phyloP scores from a whole-genome alignment of 306 rosid genomes.

The Luffa acutangula region DNA sequence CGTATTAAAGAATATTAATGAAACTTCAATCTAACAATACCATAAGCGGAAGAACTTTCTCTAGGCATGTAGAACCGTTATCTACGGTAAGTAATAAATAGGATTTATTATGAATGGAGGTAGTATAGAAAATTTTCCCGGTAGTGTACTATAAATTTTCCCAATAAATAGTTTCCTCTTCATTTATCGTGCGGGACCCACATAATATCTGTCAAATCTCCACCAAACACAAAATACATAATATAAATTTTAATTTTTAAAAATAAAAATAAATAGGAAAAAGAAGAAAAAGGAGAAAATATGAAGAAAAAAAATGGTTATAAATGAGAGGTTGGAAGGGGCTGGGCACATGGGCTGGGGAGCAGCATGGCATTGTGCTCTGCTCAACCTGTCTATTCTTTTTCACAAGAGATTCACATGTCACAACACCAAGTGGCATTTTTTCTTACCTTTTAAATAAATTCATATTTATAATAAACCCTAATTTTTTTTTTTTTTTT shows the following conservation, averaged over 20 bases:
- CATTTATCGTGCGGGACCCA: neutral
- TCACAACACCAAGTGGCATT: neutral
- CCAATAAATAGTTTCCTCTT: neutral
- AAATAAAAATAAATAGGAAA: neutral
- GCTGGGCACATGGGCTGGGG: neutral
- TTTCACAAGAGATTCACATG: conserved; percentile 4
- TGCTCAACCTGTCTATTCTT: neutral
- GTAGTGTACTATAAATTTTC: too few relatives aligned
- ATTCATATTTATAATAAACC: too few relatives aligned
- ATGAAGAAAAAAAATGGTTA: neutral
- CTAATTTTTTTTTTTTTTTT: too few relatives aligned
- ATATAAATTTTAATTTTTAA: too few relatives aligned
- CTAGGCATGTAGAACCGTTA: neutral
- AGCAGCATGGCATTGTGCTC: neutral
- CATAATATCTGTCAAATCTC: neutral
- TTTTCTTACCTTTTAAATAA: neutral
- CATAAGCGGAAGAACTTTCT: neutral
- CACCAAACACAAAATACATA: neutral
- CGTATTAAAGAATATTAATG: neutral
- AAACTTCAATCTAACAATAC: neutral
- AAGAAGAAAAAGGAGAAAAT: neutral
- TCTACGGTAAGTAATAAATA: neutral
- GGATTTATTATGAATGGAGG: too few relatives aligned
- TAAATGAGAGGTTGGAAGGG: neutral
- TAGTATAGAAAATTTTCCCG: too few relatives aligned